These are phyloP conservation scores for Paraphaeosphaeria sporulosa DNA, from an alignment of 2,329 filamentous ascomycete species.

Conservation along the genomic window DNA sequence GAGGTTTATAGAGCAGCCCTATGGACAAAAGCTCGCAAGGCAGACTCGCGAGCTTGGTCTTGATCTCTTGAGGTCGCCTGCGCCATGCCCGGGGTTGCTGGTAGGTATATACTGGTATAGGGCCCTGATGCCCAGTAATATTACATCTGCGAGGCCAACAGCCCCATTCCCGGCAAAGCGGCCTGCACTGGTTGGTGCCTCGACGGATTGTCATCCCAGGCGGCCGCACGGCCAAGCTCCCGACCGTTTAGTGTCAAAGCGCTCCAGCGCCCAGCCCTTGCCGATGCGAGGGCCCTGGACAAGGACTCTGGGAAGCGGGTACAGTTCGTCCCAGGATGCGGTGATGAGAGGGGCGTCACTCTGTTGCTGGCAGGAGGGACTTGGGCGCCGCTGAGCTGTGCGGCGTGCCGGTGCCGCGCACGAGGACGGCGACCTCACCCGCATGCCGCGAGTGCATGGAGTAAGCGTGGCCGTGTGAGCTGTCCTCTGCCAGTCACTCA, in stretches of 20 bases:
- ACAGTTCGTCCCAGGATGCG: slow-evolving; percentile 23
- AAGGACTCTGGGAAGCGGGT: slow-evolving; percentile 21
- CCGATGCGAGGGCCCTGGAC: slow-evolving; percentile 36
- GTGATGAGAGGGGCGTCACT: slow-evolving; percentile 18
- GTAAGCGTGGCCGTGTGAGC: slow-evolving; percentile 13
- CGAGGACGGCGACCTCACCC: slow-evolving; percentile 7
- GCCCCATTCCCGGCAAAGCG: slow-evolving; percentile 46
- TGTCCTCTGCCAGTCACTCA: slow-evolving; percentile 7
- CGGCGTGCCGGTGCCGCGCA: not conserved
- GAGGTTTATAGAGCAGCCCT: slow-evolving; percentile 41
- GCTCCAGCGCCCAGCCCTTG: slow-evolving; percentile 32
- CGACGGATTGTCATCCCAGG: slow-evolving; percentile 46
- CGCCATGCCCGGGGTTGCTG: slow-evolving; percentile 44
- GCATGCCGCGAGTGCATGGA: slow-evolving; percentile 10
- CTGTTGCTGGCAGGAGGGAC: slow-evolving; percentile 7
- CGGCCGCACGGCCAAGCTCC: slow-evolving; percentile 42
- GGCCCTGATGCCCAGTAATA: slow-evolving; percentile 39
- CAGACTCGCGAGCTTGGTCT: slow-evolving; percentile 39
- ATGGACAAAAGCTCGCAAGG: slow-evolving; percentile 36
- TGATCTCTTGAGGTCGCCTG: slow-evolving; percentile 40
- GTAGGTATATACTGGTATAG: slow-evolving; percentile 43
- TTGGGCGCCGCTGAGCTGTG: not conserved
- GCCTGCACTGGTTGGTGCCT: slow-evolving; percentile 48
- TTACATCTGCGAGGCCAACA: slow-evolving; percentile 38
- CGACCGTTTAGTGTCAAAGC: slow-evolving; percentile 47